phyloP scores from a whole-genome alignment of 345 rosid genomes.

The Populus alba region DNA sequence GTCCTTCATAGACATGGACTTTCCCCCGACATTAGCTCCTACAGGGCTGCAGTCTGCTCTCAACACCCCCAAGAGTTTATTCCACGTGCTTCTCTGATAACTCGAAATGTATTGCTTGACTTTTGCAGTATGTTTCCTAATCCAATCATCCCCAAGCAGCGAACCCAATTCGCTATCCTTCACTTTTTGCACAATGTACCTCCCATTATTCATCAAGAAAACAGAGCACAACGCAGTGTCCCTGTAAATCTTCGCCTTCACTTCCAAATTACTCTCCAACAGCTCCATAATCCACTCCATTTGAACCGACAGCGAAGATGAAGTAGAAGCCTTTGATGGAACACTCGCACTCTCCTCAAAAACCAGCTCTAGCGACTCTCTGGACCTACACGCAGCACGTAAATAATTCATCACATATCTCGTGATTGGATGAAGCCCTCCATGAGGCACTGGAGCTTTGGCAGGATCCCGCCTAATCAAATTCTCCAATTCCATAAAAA shows the following conservation, averaged over 20 bases:
- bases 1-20: slow-evolving; percentile 48
- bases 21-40: slow-evolving; percentile 32
- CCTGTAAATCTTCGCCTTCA: slow-evolving; percentile 68
- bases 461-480: slow-evolving; percentile 83
- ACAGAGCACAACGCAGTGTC: slow-evolving; percentile 60
- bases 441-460: slow-evolving; percentile 75
- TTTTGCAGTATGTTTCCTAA: slow-evolving; percentile 73
- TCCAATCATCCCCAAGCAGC: slow-evolving; percentile 82
- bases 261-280: slow-evolving; percentile 83
- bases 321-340: slow-evolving; percentile 41
- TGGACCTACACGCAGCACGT: slow-evolving; percentile 75
- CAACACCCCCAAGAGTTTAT: slow-evolving; percentile 51
- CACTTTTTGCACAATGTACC: slow-evolving; percentile 84
- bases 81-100: slow-evolving; percentile 80
- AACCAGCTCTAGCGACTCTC: slow-evolving; percentile 71
- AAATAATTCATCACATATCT: slow-evolving; percentile 88
- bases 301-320: slow-evolving; percentile 60
- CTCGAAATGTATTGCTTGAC: slow-evolving; percentile 49
- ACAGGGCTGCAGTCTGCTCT: slow-evolving; percentile 45
- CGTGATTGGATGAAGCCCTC: slow-evolving; percentile 83
- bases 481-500: slow-evolving; percentile 93
- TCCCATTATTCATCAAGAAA: slow-evolving; percentile 84
- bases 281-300: slow-evolving; percentile 93
- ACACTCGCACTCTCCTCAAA: slow-evolving; percentile 55
- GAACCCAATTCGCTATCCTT: slow-evolving; percentile 63